Evolutionary conservation across 2,329 filamentous ascomycete genomes (phyloP), one percentile per base, ranked within the genome.

Genomic region (Neopestalotiopsis rosae): DNA sequence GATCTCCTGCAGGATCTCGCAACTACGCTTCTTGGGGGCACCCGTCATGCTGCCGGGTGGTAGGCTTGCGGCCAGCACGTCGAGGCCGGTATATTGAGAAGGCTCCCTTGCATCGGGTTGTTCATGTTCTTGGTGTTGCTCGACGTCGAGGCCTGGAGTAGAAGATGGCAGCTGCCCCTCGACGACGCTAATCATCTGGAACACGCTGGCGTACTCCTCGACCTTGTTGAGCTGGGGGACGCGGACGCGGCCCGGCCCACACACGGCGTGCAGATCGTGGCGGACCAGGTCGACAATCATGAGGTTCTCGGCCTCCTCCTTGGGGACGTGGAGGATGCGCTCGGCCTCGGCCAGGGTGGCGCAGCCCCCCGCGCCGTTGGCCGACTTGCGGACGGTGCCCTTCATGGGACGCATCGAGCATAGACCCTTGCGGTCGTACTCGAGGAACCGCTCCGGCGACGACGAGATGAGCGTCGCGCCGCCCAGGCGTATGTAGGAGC

Each of bases 241-340:
- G 5, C 82, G 79, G 1, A 98, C 94, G 69, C 88, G 88, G 0
- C 90, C 91, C 1, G 92, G 87, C 5, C 93, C 93, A 70, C 92
- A 94, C 9, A 97, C 90, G n/a, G 91, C 90, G 79, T 97, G 92
- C 13, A 98, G 84, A 79, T 98, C 95, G 77, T 98, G 95, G 0
- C 95, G 89, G n/a, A 98, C 96, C 1, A 98, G 86, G 79, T 98
- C 95, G 2, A 97, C 95, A 75, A 98, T 98, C 96, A 98, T 98
- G 30, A 98, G 87, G 76, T 98, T 98, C 83, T 98, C 95, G 0
- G 95, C 95, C 74, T 93, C 91, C 79, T 98, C 96, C 79, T 98
- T 98, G 28, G 93, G 91, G 0, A 93, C 88, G 68, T 91, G 89
- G 14, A 98, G 87, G 52, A 97, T 88, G 34, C 83, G 82, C 70